A percentile compares a stretch with the other conserved stretches of the same genome.
Conservation (phyloP, 768 basidiomycete genomes). For the Xerocomus brunneocitrinus region DNA sequence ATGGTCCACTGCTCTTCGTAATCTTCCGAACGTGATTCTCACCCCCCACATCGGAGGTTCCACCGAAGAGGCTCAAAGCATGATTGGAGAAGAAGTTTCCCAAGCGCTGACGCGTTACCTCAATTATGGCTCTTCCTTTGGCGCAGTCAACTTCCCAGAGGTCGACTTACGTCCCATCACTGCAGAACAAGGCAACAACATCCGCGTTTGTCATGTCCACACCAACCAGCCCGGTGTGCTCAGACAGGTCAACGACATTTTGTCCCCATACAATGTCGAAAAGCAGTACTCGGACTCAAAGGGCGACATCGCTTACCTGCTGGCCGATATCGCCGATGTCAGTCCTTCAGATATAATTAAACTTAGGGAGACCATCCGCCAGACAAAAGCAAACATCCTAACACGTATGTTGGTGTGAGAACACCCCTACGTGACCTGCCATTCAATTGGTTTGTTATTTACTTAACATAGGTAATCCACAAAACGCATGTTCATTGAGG, state of each 20-base stretch:
- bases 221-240: conserved; percentile 94
- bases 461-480: conserved; percentile 12
- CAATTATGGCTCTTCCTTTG: conserved; percentile 84
- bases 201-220: conserved; percentile 95
- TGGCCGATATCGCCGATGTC: conserved; percentile 95
- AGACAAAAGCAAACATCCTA: conserved; percentile 82
- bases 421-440: conserved; percentile 20
- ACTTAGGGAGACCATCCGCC: conserved; percentile 72
- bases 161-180: conserved; percentile 93
- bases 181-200: conserved; percentile 70
- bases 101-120: conserved; percentile 83
- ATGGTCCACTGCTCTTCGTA: conserved; percentile 74
- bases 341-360: conserved; percentile 73
- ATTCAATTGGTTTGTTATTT: conserved; percentile 47
- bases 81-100: conserved; percentile 96
- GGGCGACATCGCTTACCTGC: conserved; percentile 88
- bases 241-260: conserved; percentile 87
- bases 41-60: conserved; percentile 99
- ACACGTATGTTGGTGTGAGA: conserved; percentile 76
- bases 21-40: conserved; percentile 86
- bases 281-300: conserved; percentile 99
- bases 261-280: conserved; percentile 96
- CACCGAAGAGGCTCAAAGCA: conserved; percentile 95
- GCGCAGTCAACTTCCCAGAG: conserved; percentile 98
- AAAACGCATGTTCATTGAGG: not conserved